Evolutionary conservation across 257 asterid genomes (phyloP).

Genomic region (Solanum chaucha): DNA sequence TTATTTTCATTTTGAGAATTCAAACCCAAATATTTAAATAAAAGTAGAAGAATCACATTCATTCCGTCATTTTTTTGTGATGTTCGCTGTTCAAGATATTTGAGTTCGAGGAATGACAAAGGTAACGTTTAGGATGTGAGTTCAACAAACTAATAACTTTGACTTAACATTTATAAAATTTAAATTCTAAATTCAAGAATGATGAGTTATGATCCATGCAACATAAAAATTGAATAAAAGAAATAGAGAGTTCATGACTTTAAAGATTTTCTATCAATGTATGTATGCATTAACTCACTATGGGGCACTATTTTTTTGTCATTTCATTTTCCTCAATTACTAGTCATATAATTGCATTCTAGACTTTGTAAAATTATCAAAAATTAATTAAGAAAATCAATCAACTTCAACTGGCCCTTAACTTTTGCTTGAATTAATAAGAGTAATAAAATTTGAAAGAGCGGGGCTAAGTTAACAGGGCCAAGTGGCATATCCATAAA

Average conservation of each 20-base stretch:
- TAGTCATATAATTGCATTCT: neutral
- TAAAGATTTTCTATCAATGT: neutral
- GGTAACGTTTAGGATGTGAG: too few relatives aligned
- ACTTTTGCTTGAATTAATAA: neutral
- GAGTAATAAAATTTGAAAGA: neutral
- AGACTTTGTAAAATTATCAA: neutral
- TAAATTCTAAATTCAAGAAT: neutral
- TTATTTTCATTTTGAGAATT: neutral
- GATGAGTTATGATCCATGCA: neutral
- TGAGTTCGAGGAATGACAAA: neutral
- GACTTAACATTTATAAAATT: neutral
- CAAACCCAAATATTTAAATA: neutral
- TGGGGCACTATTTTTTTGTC: neutral
- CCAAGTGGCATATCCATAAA: neutral
- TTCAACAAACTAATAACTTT: neutral
- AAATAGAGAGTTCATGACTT: neutral
- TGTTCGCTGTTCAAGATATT: fast-evolving
- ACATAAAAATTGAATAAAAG: neutral
- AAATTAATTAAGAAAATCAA: neutral
- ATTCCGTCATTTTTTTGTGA: neutral
- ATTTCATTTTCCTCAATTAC: neutral
- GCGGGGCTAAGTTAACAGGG: neutral
- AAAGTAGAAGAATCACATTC: neutral
- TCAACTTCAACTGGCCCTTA: neutral
- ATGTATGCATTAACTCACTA: neutral